Conservation (phyloP, 2,329 filamentous ascomycete genomes). For the Alternaria metachromatica region DNA sequence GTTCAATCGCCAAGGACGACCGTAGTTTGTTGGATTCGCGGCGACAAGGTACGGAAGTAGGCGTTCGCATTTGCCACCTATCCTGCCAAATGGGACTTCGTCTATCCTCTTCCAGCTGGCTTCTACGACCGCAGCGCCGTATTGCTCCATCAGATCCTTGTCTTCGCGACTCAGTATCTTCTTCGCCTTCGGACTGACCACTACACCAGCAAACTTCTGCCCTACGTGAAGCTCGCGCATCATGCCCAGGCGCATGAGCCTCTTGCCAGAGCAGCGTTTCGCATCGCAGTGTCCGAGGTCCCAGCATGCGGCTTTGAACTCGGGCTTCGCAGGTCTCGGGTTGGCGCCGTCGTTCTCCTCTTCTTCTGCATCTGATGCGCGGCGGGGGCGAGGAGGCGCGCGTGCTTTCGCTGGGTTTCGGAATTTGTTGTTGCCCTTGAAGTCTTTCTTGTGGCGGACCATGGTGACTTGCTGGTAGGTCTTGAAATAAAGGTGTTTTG, state of each 20-base stretch:
- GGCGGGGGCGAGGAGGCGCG: constrained; percentile 56
- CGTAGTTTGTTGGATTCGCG: constrained; percentile 97
- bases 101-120: constrained; percentile 94
- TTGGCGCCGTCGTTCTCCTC: constrained; percentile 31
- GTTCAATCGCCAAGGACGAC: constrained; percentile 91
- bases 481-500: background rate
- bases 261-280: constrained; percentile 94
- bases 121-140: constrained; percentile 94
- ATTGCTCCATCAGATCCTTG: constrained; percentile 78
- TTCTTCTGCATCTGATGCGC: constrained; percentile 32
- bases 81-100: constrained; percentile 88
- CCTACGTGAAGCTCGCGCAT: constrained; percentile 94
- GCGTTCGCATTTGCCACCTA: constrained; percentile 92
- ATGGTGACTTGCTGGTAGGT: constrained; percentile 55
- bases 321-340: constrained; percentile 50
- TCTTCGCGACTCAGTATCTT: constrained; percentile 84
- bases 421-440: constrained; percentile 74
- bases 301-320: constrained; percentile 97
- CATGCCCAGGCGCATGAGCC: constrained; percentile 86
- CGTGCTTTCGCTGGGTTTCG: constrained; percentile 63
- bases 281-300: constrained; percentile 97
- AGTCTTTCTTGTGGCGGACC: constrained; percentile 97
- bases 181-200: constrained; percentile 95
- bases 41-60: constrained; percentile 88
- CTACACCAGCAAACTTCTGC: constrained; percentile 88